Evolutionary conservation across 768 basidiomycete species (phyloP).

Genomic region (Russula griseocarnosa): DNA sequence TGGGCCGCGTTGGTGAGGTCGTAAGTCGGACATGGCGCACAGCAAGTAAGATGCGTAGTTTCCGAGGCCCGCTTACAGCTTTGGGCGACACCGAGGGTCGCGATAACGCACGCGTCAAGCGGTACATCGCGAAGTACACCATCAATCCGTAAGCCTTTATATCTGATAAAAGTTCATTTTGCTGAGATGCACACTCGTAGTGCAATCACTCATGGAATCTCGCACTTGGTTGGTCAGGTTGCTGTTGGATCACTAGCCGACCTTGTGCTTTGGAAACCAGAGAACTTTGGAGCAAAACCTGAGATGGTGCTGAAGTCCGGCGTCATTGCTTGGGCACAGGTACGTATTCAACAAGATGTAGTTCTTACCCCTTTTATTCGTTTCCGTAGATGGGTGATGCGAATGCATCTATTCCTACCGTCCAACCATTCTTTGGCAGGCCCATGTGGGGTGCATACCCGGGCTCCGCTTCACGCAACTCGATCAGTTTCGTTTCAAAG

Average conservation of each 20-base stretch:
- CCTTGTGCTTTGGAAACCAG: constrained; percentile 92
- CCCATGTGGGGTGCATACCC: constrained; percentile 94
- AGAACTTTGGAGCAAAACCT: constrained; percentile 88
- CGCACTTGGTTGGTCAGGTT: constrained; percentile 80
- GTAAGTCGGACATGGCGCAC: constrained; percentile 92
- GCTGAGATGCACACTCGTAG: constrained; percentile 38
- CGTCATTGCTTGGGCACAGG: constrained; percentile 87
- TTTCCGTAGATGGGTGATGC: constrained; percentile 84
- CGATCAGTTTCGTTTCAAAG: constrained; percentile 81
- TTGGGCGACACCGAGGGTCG: constrained; percentile 65
- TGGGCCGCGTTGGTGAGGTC: constrained; percentile 97
- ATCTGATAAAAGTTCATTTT: not conserved
- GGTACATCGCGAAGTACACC: constrained; percentile 95
- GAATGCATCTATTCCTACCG: constrained; percentile 92
- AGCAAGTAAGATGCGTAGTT: constrained; percentile 87
- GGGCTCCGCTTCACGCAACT: constrained; percentile 75
- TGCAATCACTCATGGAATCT: constrained; percentile 91
- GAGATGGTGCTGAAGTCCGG: constrained; percentile 96
- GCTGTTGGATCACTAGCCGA: constrained; percentile 83
- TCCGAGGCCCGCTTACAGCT: constrained; percentile 64
- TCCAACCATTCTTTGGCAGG: constrained; percentile 80
- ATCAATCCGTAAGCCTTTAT: constrained; percentile 79
- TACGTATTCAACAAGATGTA: constrained; percentile 32
- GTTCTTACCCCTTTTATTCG: constrained; percentile 7
- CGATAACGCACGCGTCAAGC: constrained; percentile 90